Evolutionary conservation across 208 protist species (phyloP).

Genomic region (Wallacemonas rigidus): DNA sequence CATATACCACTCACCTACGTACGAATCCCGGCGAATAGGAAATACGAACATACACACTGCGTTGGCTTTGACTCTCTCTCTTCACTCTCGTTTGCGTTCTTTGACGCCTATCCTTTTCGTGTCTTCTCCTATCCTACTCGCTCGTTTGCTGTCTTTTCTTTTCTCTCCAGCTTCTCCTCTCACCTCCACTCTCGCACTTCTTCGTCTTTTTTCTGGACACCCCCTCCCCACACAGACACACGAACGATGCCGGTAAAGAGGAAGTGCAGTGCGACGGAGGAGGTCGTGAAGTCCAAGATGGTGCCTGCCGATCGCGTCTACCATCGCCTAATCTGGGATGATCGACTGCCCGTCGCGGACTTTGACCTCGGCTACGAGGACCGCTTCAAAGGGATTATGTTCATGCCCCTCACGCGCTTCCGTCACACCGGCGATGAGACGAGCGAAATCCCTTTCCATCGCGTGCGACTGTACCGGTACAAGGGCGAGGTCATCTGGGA

Average conservation of each 20-base stretch:
- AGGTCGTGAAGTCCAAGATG: constrained; percentile 10
- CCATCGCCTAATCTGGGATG: constrained; percentile 21
- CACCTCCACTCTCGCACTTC: too few species aligned
- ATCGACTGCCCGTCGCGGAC: constrained; percentile 10
- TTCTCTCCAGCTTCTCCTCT: too few species aligned
- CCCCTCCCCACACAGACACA: not conserved
- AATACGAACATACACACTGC: too few species aligned
- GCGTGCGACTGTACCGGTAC: constrained; percentile 19
- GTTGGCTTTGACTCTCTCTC: too few species aligned
- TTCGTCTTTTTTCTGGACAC: too few species aligned
- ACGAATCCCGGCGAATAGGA: too few species aligned
- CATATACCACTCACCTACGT: too few species aligned
- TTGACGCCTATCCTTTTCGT: too few species aligned
- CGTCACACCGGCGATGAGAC: constrained; percentile 20
- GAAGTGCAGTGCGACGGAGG: not conserved
- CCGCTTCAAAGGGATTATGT: constrained; percentile 20
- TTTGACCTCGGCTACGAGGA: constrained; percentile 28
- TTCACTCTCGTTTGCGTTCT: too few species aligned
- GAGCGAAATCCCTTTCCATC: constrained; percentile 23
- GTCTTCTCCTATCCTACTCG: too few species aligned
- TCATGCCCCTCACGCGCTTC: constrained; percentile 21
- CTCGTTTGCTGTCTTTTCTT: too few species aligned
- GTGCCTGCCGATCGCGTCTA: constrained; percentile 16
- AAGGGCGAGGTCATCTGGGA: constrained; percentile 24
- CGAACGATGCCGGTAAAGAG: not conserved